phyloP scores from a whole-genome alignment of 208 protist genomes.

The Crithidia thermophila region DNA sequence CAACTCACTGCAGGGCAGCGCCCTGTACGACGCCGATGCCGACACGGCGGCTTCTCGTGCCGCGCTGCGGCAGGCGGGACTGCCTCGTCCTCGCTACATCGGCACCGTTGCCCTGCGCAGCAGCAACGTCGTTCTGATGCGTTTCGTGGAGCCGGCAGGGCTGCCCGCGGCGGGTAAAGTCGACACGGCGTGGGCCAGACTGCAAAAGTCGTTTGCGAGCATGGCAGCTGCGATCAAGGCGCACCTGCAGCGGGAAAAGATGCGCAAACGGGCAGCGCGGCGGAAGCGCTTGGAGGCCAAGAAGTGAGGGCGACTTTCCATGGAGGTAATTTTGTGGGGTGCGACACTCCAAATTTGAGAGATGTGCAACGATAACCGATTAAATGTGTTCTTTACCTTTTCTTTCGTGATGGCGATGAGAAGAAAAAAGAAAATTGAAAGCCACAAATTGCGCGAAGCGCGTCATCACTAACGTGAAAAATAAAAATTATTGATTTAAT shows the following conservation, averaged over 20 bases:
- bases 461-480: too few relatives aligned
- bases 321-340: not conserved
- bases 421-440: too few relatives aligned
- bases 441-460: too few relatives aligned
- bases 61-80: conserved; percentile 27
- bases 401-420: too few relatives aligned
- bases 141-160: conserved; percentile 41
- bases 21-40: not conserved
- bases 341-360: too few relatives aligned
- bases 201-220: conserved; percentile 29
- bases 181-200: conserved; percentile 1
- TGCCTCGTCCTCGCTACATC: conserved; percentile 61
- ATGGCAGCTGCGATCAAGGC: conserved; percentile 56
- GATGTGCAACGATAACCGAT: not conserved
- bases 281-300: conserved; percentile 49
- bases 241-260: conserved; percentile 48
- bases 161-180: not conserved
- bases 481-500: too few relatives aligned
- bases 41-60: not conserved
- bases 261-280: conserved; percentile 62
- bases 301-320: conserved; percentile 15
- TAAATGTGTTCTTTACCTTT: too few relatives aligned
- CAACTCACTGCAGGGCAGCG: conserved; percentile 18
- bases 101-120: conserved; percentile 75
- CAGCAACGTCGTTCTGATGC: conserved; percentile 71